Percentiles rank a stretch among this genome's conserved stretches.
Conservation (phyloP, 176 grass and related monocot species). For the Ampelocalamus luodianensis region DNA sequence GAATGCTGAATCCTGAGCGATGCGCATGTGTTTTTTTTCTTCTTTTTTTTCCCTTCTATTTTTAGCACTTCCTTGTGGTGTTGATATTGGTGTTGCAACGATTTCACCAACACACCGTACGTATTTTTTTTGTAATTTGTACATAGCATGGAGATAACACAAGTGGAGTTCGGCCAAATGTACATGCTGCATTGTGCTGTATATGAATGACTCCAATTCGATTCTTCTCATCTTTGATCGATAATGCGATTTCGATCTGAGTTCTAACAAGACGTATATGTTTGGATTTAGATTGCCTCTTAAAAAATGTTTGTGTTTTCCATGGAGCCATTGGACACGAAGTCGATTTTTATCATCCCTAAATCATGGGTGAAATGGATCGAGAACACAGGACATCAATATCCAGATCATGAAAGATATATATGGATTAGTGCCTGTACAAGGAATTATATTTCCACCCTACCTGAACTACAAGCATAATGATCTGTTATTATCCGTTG, state of each 20-base stretch:
- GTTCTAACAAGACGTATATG: background rate
- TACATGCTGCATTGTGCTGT: constrained; percentile 11
- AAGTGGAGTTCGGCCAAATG: constrained; percentile 19
- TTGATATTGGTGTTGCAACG: constrained; percentile 34
- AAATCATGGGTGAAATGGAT: background rate
- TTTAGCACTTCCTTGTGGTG: constrained; percentile 25
- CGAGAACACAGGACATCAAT: background rate
- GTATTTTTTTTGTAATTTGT: constrained; percentile 44
- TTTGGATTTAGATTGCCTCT: background rate
- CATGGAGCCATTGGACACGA: background rate
- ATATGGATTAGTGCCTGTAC: background rate
- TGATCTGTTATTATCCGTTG: background rate
- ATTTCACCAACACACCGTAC: background rate
- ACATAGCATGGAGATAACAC: constrained; percentile 49
- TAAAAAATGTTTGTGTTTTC: background rate
- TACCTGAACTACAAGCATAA: background rate
- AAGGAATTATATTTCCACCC: background rate
- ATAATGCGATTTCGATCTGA: background rate
- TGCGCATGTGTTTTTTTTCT: background rate
- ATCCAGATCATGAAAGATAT: background rate
- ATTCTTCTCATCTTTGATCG: background rate
- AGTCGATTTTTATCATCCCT: background rate
- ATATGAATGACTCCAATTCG: background rate
- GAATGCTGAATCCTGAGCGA: background rate
- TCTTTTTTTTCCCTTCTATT: constrained; percentile 6